phyloP scores from a whole-genome alignment of 2,329 filamentous ascomycete genomes.

The Clonostachys solani region DNA sequence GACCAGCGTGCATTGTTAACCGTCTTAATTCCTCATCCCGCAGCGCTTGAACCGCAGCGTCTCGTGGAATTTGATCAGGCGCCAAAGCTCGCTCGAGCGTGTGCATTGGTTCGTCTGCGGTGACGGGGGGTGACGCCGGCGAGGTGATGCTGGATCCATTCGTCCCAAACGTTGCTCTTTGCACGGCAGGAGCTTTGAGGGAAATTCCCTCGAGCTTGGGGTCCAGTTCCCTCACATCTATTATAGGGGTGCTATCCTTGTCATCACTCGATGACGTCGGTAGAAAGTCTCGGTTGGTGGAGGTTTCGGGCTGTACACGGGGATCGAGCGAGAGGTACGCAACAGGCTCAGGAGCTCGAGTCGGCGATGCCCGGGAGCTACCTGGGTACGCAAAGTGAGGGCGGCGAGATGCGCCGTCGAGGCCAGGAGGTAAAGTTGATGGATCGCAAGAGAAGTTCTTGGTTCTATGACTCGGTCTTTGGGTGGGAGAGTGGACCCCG shows the following conservation, averaged over 20 bases:
- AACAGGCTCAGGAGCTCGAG: constrained; percentile 24
- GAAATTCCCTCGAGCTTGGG: constrained; percentile 57
- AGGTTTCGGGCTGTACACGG: constrained; percentile 34
- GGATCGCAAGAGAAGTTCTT: constrained; percentile 7
- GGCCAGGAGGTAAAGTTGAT: constrained; percentile 21
- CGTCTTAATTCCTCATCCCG: constrained; percentile 43
- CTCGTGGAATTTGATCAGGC: constrained; percentile 12
- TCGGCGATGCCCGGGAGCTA: constrained; percentile 21
- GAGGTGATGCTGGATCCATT: constrained; percentile 16
- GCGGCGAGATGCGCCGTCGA: constrained; percentile 25
- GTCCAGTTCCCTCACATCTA: constrained; percentile 55
- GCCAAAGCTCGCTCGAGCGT: background rate
- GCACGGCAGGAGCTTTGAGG: constrained; percentile 48
- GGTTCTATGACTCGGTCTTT: background rate
- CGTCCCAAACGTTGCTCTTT: constrained; percentile 43
- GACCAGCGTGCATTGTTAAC: constrained; percentile 58
- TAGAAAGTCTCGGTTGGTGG: constrained; percentile 27
- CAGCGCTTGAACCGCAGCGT: constrained; percentile 34
- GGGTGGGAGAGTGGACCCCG: background rate
- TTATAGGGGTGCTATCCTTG: constrained; percentile 34
- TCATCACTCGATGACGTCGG: constrained; percentile 19
- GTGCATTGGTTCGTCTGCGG: background rate
- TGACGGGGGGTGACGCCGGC: constrained; percentile 12
- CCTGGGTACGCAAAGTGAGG: constrained; percentile 21
- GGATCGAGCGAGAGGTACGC: constrained; percentile 36